phyloP scores from a whole-genome alignment of 208 protist genomes.

The Crithidia sp. region DNA sequence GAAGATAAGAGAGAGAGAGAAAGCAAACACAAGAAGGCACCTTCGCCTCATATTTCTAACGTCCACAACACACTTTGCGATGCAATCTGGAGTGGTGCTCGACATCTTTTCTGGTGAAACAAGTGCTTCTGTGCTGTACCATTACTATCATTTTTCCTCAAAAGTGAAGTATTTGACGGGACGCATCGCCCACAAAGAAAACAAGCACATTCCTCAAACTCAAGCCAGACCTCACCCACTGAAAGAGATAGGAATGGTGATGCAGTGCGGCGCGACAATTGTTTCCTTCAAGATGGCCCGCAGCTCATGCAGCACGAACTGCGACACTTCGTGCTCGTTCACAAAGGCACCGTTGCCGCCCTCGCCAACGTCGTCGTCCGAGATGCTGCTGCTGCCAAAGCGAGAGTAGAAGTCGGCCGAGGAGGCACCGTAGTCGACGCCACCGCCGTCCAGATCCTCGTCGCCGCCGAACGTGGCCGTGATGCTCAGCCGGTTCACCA shows the following conservation, averaged over 20 bases:
- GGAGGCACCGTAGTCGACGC: conserved; percentile 28
- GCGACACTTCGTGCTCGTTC: conserved; percentile 70
- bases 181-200: not conserved
- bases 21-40: no score
- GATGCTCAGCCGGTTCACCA: conserved; percentile 70
- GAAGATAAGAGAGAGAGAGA: no score
- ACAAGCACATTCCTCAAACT: not conserved
- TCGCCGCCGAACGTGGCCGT: conserved; percentile 59
- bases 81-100: no score
- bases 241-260: conserved; percentile 56
- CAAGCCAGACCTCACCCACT: not conserved
- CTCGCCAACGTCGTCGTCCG: conserved; percentile 25
- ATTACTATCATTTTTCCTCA: no score
- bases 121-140: no score
- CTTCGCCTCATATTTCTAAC: no score
- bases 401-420: conserved; percentile 34
- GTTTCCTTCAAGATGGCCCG: conserved; percentile 67
- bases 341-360: conserved; percentile 50
- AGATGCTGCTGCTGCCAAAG: conserved; percentile 36
- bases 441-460: conserved; percentile 19
- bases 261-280: conserved; percentile 74
- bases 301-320: conserved; percentile 77
- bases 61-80: no score
- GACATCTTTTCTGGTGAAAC: no score
- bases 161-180: no score